Evolutionary conservation across 1,284 basidiomycete genomes (phyloP).

Genomic region (Austroboletus niveus): DNA sequence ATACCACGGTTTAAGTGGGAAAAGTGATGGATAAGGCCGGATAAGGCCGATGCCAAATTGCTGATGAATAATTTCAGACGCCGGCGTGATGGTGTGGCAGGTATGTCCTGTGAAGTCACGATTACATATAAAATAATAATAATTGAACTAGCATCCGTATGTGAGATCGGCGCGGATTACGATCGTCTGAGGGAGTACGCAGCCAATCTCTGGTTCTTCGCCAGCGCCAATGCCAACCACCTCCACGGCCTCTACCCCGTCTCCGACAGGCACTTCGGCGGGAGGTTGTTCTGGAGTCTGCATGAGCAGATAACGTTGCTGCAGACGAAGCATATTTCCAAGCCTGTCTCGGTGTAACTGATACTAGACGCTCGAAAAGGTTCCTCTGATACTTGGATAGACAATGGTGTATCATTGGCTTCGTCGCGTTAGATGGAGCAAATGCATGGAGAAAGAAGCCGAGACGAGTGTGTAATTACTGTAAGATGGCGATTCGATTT

Average conservation of each 20-base stretch:
- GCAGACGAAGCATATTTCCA: neutral
- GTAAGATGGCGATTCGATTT: too few species aligned
- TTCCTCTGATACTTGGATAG: constrained; percentile 13
- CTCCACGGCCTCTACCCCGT: neutral
- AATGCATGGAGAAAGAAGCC: too few species aligned
- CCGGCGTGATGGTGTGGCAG: constrained; percentile 48
- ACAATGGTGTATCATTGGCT: neutral
- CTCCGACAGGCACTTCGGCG: constrained; percentile 7
- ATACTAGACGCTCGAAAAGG: constrained; percentile 5
- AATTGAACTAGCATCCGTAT: constrained; percentile 28
- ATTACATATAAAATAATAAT: neutral
- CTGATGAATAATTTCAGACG: constrained; percentile 35
- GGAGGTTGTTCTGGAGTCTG: constrained; percentile 16
- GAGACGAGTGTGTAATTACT: too few species aligned
- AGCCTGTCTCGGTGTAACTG: neutral
- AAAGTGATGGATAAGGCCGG: too few species aligned
- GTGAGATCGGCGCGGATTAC: constrained; percentile 25
- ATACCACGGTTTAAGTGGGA: too few species aligned
- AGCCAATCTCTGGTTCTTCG: constrained; percentile 15
- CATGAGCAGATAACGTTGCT: constrained; percentile 8
- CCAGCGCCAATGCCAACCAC: constrained; percentile 1
- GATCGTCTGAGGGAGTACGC: constrained; percentile 21
- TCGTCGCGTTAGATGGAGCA: too few species aligned
- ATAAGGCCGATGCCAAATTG: too few species aligned
- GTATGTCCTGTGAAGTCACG: constrained; percentile 6